Evolutionary conservation across 192 early-diverging fungal species (phyloP), one percentile per base, ranked within the genome.

Genomic region (Podila horticola): DNA sequence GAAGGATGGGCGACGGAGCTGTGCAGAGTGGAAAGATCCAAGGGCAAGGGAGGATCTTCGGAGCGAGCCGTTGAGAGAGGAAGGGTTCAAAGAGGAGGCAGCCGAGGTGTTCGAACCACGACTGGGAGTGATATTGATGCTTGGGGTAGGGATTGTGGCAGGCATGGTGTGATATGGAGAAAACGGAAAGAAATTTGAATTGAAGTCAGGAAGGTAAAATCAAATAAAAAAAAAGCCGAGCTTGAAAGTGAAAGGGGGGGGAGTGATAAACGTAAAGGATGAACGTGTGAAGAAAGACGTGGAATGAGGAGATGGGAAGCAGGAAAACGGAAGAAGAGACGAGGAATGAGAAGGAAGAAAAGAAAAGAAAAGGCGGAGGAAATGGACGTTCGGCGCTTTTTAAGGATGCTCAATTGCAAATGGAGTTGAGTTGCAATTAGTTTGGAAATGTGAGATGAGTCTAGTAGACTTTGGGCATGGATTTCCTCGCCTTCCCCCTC

Each of bases 1-100:
- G 70, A 81, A 64, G 36, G 77, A 81, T 28, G 70, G 62, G 11
- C 77, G 77, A 61, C 77, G 71, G 34, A 81, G 76, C 45, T 72
- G 77, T n/a, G 77, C 48, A 0, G 77, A 62, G 20, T 73, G 77
- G 12, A 81, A 73, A 2, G 77, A 81, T n/a, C 59, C 59, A 1
- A 26, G 64, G 26, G 36, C 64, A 36, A 65, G 24, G 12, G 48
- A 65, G 10, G 38, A 28, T 24, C 48, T 22, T 26, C 64, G 38
- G 64, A 65, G 29, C 24, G 60, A 45, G 67, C 64, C 67, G 51
- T 65, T 52, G 61, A 71, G 24, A 17, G 75, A 11, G 17, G n/a
- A 57, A 31, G 69, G 62, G 29, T 57, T 38, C 22, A 58, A 58
- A 28, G 60, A 67, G 41, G 76, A 81, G 19, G 69, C 66, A 15